Percentiles rank a stretch among this genome's conserved stretches.
Conservation (phyloP, 306 rosid genomes). For the Vachellia pachyceras region DNA sequence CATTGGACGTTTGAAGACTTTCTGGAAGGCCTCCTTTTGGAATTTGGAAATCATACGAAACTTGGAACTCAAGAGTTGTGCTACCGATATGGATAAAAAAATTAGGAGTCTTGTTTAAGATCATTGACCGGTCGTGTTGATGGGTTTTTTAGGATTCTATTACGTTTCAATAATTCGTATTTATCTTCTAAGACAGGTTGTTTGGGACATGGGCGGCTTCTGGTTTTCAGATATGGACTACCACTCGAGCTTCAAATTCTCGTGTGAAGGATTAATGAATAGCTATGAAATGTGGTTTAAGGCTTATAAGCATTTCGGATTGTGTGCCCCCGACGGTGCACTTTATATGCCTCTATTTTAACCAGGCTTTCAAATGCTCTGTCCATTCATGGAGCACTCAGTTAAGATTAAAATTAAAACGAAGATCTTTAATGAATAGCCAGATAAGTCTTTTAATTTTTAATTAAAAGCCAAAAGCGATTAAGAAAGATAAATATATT, state of each 20-base stretch:
- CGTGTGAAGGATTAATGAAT: background rate
- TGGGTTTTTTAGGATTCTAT: background rate
- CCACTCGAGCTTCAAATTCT: background rate
- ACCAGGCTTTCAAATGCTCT: no score
- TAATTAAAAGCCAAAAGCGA: no score
- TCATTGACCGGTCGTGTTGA: background rate
- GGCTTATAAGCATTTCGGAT: background rate
- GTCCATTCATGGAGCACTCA: background rate
- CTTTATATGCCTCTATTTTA: no score
- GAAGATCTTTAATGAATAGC: no score
- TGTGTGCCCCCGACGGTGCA: no score
- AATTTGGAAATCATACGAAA: conserved; percentile 9
- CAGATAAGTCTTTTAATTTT: no score
- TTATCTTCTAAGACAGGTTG: no score
- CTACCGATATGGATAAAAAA: background rate
- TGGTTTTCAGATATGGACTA: background rate
- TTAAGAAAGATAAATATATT: no score
- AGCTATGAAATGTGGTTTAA: background rate
- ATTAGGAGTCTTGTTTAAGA: background rate
- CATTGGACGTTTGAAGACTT: conserved; percentile 17
- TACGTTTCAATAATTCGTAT: background rate
- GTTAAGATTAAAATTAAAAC: no score
- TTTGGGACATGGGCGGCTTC: background rate
- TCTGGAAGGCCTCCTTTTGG: conserved; percentile 21
- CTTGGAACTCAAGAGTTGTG: conserved; percentile 23